phyloP scores from a whole-genome alignment of 2,329 filamentous ascomycete genomes.

The Colletotrichum sp. region DNA sequence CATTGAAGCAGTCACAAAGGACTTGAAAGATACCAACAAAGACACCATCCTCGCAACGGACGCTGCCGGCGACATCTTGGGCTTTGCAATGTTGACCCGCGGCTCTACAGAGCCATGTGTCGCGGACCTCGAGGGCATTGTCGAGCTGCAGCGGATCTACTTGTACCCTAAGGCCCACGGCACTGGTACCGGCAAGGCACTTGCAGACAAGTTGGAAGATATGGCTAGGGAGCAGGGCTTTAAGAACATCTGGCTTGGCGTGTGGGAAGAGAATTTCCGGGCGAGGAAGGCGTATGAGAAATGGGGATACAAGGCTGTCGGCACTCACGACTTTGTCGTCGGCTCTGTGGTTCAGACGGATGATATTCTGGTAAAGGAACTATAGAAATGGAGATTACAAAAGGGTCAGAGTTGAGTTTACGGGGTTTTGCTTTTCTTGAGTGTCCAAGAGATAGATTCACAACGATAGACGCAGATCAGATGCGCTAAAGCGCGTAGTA shows the following conservation, averaged over 20 bases:
- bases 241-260: conserved; percentile 48
- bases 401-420: background rate
- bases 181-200: conserved; percentile 38
- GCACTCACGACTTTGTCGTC: conserved; percentile 45
- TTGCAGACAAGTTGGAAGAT: conserved; percentile 32
- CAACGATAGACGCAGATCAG: background rate
- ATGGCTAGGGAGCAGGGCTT: conserved; percentile 42
- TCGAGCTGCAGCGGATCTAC: conserved; percentile 51
- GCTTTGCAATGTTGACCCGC: conserved; percentile 45
- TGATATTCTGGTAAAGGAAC: conserved; percentile 42
- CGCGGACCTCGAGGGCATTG: conserved; percentile 26
- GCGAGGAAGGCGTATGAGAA: conserved; percentile 44
- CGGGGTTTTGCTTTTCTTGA: background rate
- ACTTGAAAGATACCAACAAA: conserved; percentile 28
- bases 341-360: conserved; percentile 48
- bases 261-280: conserved; percentile 50
- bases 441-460: background rate
- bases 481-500: background rate
- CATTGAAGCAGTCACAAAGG: conserved; percentile 31
- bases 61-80: conserved; percentile 30
- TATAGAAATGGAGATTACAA: background rate
- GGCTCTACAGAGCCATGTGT: conserved; percentile 43
- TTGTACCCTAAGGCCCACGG: conserved; percentile 40
- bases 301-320: conserved; percentile 43
- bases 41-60: conserved; percentile 29